These are phyloP conservation scores for Trichoderma atroviride DNA, from an alignment of 2,329 filamentous ascomycete species.

Conservation along the genomic window DNA sequence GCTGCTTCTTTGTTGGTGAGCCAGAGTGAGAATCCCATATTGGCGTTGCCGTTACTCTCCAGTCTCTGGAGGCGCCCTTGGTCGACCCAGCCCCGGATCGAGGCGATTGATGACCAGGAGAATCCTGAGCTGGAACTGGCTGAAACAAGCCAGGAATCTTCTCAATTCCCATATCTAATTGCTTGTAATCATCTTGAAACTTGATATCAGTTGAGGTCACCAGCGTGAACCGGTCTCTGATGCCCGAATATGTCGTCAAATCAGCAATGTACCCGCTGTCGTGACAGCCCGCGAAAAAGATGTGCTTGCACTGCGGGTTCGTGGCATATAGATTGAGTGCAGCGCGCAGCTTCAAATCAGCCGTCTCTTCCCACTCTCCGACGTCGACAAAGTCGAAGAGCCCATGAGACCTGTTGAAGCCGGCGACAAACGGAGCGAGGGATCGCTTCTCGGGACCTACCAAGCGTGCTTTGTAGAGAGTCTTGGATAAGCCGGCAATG, in stretches of 20 bases:
- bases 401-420: constrained; percentile 59
- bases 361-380: constrained; percentile 61
- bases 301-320: constrained; percentile 64
- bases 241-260: constrained; percentile 54
- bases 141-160: constrained; percentile 45
- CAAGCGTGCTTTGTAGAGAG: constrained; percentile 49
- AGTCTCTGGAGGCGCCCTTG: neutral
- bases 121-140: neutral
- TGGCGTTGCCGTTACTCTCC: neutral
- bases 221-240: constrained; percentile 56
- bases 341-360: constrained; percentile 61
- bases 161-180: constrained; percentile 53
- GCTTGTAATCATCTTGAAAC: constrained; percentile 56
- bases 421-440: constrained; percentile 56
- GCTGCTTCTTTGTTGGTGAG: neutral
- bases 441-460: constrained; percentile 58
- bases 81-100: neutral
- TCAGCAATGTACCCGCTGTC: constrained; percentile 56
- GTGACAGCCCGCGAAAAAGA: constrained; percentile 65
- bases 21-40: neutral
- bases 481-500: constrained; percentile 55
- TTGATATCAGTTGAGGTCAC: constrained; percentile 49
- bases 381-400: constrained; percentile 65
- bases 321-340: constrained; percentile 55
- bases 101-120: neutral